Conservation (phyloP, 2,329 filamentous ascomycete genomes). For the Colletotrichum musicola region DNA sequence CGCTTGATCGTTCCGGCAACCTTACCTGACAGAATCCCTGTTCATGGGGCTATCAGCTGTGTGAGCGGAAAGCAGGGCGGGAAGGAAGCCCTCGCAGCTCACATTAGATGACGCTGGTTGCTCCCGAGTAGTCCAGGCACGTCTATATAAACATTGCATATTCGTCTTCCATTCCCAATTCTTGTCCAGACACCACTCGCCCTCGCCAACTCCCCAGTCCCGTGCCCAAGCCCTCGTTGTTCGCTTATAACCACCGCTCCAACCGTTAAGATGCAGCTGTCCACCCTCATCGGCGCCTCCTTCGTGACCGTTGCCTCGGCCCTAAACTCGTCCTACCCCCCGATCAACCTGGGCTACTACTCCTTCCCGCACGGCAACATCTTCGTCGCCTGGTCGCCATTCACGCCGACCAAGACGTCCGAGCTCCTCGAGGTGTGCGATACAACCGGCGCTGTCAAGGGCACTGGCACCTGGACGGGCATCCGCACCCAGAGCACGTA, state of each 20-base stretch:
- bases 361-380: conserved; percentile 5
- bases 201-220: not conserved
- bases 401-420: conserved; percentile 23
- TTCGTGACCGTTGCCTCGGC: conserved; percentile 14
- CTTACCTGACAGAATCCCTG: not conserved
- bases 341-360: conserved; percentile 29
- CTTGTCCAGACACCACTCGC: not conserved
- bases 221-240: not conserved
- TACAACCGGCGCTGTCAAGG: conserved; percentile 1
- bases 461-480: conserved; percentile 18
- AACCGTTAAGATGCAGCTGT: conserved; percentile 8
- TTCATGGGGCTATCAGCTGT: not conserved
- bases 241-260: not conserved
- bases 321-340: conserved; percentile 11
- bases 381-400: conserved; percentile 31
- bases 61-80: not conserved
- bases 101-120: no score
- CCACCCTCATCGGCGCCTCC: conserved; percentile 1
- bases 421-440: conserved; percentile 22
- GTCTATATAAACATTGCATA: not conserved
- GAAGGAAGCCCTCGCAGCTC: not conserved
- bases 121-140: not conserved
- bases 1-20: not conserved
- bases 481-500: conserved; percentile 21
- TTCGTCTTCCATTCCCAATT: not conserved